A percentile compares a stretch with the other conserved stretches of the same genome.
These are phyloP conservation scores for Kwoniella sp. DNA, from an alignment of 768 basidiomycete species.

Conservation along the genomic window DNA sequence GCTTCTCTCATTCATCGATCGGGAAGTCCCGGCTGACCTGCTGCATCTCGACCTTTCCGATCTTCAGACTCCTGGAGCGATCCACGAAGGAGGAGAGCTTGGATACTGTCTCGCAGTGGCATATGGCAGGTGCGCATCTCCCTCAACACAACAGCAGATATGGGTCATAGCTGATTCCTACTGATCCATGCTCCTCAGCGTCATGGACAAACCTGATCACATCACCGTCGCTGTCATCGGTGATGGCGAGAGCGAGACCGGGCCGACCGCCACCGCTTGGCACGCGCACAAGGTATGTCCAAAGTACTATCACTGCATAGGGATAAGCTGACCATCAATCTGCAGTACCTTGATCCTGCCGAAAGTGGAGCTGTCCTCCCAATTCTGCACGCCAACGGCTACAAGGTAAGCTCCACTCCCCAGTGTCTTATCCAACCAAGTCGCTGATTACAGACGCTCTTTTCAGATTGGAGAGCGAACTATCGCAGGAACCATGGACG, in stretches of 20 bases:
- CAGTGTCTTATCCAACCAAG: too few relatives aligned
- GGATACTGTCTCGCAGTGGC: conserved; percentile 85
- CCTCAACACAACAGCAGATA: neutral
- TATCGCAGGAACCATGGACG: conserved; percentile 86
- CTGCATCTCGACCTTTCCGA: neutral
- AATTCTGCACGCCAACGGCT: conserved; percentile 75
- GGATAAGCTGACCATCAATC: neutral
- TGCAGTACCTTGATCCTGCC: conserved; percentile 75
- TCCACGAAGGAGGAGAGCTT: conserved; percentile 86
- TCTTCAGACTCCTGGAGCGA: conserved; percentile 74
- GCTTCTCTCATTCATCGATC: conserved; percentile 60
- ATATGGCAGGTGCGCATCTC: conserved; percentile 62
- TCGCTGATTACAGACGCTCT: too few relatives aligned
- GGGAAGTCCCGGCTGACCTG: conserved; percentile 35
- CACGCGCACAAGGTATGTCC: conserved; percentile 68
- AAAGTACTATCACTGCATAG: neutral
- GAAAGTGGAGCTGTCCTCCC: conserved; percentile 91
- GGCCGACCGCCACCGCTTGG: conserved; percentile 62
- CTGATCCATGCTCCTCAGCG: too few relatives aligned
- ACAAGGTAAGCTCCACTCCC: conserved; percentile 41
- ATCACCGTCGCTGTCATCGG: conserved; percentile 81
- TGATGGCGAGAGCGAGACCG: conserved; percentile 68
- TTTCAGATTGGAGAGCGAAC: conserved; percentile 90
- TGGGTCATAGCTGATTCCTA: neutral
- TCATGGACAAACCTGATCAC: conserved; percentile 88